Evolutionary conservation across 2,329 filamentous ascomycete species (phyloP).

Genomic region (Plectosphaerella plurivora): DNA sequence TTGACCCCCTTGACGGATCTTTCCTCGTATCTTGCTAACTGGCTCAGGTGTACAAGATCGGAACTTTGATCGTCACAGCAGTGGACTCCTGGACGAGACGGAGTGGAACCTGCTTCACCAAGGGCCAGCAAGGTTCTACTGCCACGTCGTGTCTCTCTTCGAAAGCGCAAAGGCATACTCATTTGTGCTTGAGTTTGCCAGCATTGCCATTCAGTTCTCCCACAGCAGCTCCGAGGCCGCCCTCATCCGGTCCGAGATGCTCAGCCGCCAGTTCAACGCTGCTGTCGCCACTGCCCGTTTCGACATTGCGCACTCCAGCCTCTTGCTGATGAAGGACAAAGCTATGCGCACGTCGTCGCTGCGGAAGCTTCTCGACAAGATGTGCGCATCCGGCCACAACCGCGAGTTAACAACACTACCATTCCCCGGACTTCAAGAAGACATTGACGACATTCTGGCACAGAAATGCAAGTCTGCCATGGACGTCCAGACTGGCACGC

Average conservation of each 20-base stretch:
- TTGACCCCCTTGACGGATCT: constrained; percentile 13
- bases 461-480: constrained; percentile 65
- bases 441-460: constrained; percentile 74
- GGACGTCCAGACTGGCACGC: constrained; percentile 60
- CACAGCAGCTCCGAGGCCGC: constrained; percentile 26
- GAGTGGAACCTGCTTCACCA: constrained; percentile 67
- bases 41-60: constrained; percentile 39
- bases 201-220: constrained; percentile 65
- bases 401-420: constrained; percentile 70
- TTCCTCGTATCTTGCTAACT: constrained; percentile 18
- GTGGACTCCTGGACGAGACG: constrained; percentile 67
- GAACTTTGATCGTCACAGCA: constrained; percentile 49
- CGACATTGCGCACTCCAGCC: constrained; percentile 74
- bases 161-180: constrained; percentile 74
- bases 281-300: constrained; percentile 76
- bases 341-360: constrained; percentile 70
- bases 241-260: constrained; percentile 62
- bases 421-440: constrained; percentile 70
- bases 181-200: constrained; percentile 79
- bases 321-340: constrained; percentile 67
- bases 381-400: constrained; percentile 64
- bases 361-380: constrained; percentile 62
- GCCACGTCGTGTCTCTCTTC: constrained; percentile 78
- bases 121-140: constrained; percentile 79
- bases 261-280: constrained; percentile 79